These are phyloP conservation scores for Chrysosporium keratinophilum DNA, from an alignment of 2,329 filamentous ascomycete genomes.

Conservation along the genomic window DNA sequence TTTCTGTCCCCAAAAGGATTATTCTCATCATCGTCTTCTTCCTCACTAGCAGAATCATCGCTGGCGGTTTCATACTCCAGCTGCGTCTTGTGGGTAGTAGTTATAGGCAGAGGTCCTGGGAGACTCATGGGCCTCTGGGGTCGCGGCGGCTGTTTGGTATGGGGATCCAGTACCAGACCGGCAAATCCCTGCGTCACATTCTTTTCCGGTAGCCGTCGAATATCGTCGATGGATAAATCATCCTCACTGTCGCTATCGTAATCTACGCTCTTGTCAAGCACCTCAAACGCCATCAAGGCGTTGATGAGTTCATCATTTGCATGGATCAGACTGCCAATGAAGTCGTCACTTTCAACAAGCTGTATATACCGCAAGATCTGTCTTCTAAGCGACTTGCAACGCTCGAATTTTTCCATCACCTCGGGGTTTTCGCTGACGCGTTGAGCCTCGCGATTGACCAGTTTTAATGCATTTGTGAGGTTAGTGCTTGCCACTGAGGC, in stretches of 20 bases:
- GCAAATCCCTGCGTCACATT: constrained; percentile 26
- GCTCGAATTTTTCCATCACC: constrained; percentile 68
- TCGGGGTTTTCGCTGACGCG: constrained; percentile 74
- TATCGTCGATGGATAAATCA: constrained; percentile 33
- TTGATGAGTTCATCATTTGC: constrained; percentile 94
- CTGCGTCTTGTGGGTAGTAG: constrained; percentile 34
- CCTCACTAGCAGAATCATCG: constrained; percentile 42
- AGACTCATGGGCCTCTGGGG: constrained; percentile 26
- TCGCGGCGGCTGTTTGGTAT: constrained; percentile 28
- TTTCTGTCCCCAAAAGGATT: constrained; percentile 81
- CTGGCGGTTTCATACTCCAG: constrained; percentile 44
- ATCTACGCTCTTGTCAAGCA: constrained; percentile 58
- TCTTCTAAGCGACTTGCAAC: constrained; percentile 72
- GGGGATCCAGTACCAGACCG: constrained; percentile 27
- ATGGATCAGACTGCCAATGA: constrained; percentile 78
- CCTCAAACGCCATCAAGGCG: constrained; percentile 86
- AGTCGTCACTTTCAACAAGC: constrained; percentile 80
- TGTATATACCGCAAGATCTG: constrained; percentile 89
- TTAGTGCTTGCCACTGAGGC: constrained; percentile 86
- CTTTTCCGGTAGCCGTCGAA: constrained; percentile 17
- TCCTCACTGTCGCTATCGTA: constrained; percentile 58
- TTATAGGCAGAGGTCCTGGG: constrained; percentile 30
- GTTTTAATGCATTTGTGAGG: constrained; percentile 72
- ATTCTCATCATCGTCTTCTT: constrained; percentile 65
- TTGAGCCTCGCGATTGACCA: constrained; percentile 80